Conservation (phyloP, 2,329 filamentous ascomycete genomes). For the Neofusicoccum cordaticola region DNA sequence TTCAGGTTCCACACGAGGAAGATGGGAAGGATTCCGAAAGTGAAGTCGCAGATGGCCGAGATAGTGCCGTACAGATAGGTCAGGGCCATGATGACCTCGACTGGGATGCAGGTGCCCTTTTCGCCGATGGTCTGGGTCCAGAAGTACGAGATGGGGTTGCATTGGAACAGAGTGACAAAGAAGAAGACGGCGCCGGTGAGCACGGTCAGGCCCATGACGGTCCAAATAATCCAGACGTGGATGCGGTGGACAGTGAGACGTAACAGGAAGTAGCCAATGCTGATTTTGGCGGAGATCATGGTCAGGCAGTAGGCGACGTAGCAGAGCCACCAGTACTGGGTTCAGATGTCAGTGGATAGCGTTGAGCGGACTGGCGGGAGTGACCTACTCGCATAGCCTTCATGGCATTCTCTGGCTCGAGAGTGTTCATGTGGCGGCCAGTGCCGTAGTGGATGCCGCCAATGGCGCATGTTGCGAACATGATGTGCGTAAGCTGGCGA, state of each 20-base stretch:
- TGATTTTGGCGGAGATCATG: conserved; percentile 15
- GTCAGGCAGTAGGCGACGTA: conserved; percentile 16
- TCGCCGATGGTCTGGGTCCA: conserved; percentile 43
- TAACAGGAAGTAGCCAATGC: conserved; percentile 7
- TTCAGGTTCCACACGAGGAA: conserved; percentile 52
- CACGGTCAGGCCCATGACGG: conserved; percentile 34
- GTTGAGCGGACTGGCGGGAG: not conserved
- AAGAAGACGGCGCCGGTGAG: conserved; percentile 42
- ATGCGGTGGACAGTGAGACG: conserved; percentile 5
- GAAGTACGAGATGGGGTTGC: conserved; percentile 49
- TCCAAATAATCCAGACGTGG: conserved; percentile 34
- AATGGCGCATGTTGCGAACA: conserved; percentile 15
- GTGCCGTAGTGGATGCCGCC: conserved; percentile 17
- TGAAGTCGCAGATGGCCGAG: conserved; percentile 48
- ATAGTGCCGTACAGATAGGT: conserved; percentile 49
- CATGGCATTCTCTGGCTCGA: conserved; percentile 23
- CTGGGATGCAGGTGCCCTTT: conserved; percentile 42
- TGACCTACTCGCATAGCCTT: conserved; percentile 24
- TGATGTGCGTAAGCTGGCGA: not conserved
- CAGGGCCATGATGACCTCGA: conserved; percentile 41
- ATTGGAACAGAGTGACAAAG: conserved; percentile 52
- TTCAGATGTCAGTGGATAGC: not conserved
- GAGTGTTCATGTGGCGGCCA: conserved; percentile 22
- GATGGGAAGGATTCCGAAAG: conserved; percentile 50
- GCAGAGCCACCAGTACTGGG: conserved; percentile 17